Evolutionary conservation across 768 basidiomycete genomes (phyloP), one percentile per base, ranked within the genome.

Genomic region (Heimioporus sp.): DNA sequence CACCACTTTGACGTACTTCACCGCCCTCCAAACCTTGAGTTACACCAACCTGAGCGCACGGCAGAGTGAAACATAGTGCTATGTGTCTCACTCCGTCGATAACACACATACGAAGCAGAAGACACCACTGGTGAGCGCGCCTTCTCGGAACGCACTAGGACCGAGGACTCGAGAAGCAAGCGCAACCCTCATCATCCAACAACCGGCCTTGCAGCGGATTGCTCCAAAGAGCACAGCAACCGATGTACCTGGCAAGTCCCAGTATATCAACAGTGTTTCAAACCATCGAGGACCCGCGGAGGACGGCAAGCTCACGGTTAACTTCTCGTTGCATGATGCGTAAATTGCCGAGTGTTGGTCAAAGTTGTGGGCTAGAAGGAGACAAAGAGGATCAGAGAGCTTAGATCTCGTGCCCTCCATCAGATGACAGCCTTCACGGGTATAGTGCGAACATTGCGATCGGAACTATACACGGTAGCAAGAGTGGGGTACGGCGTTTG

Each of bases 281-380:
- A 56, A 59, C 53, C 41, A 65, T 65, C 55, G 55, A 48, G 52
- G 54, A 44, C 39, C 63, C 60, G 65, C 64, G 65, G 65, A 67
- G 63, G 47, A 52, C 2, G 35, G 10, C 28, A 24, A 52, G 24
- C n/a, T 54, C 54, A 49, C 31, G 42, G 24, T 43, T 32, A 40
- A 52, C 52, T 52, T 21, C 49, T 49, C 16, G 32, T 41, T 50
- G 39, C 48, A 49, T 61, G 53, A 35, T 39, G 19, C 40, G 30
- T 40, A 21, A 55, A 28, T 28, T 28, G 6, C 24, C 24, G 24
- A 28, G 24, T 45, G 19, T 28, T 28, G 30, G 43, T 51, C 32
- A 19, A 39, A 20, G 32, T 19, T 17, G 41, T 45, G 31, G 43
- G 49, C 53, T 34, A 47, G 24, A 16, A 24, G 37, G 48, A 43